A percentile compares a stretch with the other conserved stretches of the same genome.
Conservation (phyloP, 2,329 filamentous ascomycete species). For the Trichoderma citrinoviride region DNA sequence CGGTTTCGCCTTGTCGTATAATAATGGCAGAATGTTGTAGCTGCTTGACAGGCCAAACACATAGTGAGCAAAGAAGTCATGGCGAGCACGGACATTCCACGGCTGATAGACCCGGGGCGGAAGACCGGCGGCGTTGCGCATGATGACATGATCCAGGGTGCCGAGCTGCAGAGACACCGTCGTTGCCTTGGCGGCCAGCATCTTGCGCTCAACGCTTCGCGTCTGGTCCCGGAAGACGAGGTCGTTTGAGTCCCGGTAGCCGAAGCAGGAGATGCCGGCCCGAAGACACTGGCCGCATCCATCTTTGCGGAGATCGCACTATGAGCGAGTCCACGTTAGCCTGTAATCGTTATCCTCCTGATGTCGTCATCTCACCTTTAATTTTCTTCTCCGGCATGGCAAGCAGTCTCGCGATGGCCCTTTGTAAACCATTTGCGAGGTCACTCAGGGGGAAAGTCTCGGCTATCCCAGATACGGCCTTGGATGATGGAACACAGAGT, state of each 20-base stretch:
- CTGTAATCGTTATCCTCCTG: no score
- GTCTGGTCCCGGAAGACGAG: conserved; percentile 30
- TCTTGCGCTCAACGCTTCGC: conserved; percentile 23
- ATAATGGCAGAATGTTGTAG: conserved; percentile 24
- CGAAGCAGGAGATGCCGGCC: conserved; percentile 28
- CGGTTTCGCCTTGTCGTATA: conserved; percentile 21
- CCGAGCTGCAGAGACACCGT: neutral
- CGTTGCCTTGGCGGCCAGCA: neutral
- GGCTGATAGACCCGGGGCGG: conserved; percentile 15
- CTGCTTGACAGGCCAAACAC: conserved; percentile 27
- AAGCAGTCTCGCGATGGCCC: conserved; percentile 28
- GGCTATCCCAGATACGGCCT: neutral
- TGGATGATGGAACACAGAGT: neutral
- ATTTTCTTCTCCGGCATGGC: conserved; percentile 29
- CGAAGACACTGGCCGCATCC: conserved; percentile 30
- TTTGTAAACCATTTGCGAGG: conserved; percentile 27
- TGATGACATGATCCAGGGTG: neutral
- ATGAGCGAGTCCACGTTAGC: neutral
- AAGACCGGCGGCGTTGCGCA: neutral
- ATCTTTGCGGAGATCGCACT: conserved; percentile 27
- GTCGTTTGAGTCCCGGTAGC: conserved; percentile 28
- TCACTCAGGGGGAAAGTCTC: neutral
- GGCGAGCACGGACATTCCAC: conserved; percentile 26
- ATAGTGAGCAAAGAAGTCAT: conserved; percentile 29
- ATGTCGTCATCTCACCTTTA: conserved; percentile 22